phyloP scores from a whole-genome alignment of 768 basidiomycete species.

The Pleurotus tuber-regium region DNA sequence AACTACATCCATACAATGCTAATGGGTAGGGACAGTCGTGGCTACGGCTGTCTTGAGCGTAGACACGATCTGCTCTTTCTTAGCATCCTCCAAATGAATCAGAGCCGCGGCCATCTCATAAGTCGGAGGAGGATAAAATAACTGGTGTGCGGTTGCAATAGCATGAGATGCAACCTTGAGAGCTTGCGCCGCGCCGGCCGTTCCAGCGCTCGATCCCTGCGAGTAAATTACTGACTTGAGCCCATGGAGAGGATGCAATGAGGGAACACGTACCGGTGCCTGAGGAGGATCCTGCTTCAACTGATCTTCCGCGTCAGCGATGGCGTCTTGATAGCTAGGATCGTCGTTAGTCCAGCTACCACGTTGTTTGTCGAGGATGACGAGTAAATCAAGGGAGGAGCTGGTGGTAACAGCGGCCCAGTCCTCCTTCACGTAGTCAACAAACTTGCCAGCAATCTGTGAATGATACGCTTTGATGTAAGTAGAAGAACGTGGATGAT shows the following conservation, averaged over 20 bases:
- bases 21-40: background rate
- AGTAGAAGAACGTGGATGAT: background rate
- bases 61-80: background rate
- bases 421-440: background rate
- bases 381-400: background rate
- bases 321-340: slow-evolving; percentile 1
- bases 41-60: background rate
- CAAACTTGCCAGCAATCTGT: slow-evolving; percentile 5
- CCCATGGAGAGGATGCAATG: background rate
- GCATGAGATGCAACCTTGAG: background rate
- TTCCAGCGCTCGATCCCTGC: background rate
- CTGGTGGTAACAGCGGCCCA: background rate
- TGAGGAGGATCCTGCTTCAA: background rate
- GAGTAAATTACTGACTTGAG: too few relatives aligned
- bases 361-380: background rate
- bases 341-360: background rate
- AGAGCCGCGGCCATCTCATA: background rate
- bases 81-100: background rate
- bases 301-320: background rate
- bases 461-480: background rate
- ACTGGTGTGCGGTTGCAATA: background rate
- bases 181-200: background rate
- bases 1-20: too few relatives aligned
- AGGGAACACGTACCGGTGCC: background rate
- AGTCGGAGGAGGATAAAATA: background rate